These are phyloP conservation scores for Daldinia decipiens DNA, from an alignment of 495 filamentous ascomycete genomes.

Conservation along the genomic window DNA sequence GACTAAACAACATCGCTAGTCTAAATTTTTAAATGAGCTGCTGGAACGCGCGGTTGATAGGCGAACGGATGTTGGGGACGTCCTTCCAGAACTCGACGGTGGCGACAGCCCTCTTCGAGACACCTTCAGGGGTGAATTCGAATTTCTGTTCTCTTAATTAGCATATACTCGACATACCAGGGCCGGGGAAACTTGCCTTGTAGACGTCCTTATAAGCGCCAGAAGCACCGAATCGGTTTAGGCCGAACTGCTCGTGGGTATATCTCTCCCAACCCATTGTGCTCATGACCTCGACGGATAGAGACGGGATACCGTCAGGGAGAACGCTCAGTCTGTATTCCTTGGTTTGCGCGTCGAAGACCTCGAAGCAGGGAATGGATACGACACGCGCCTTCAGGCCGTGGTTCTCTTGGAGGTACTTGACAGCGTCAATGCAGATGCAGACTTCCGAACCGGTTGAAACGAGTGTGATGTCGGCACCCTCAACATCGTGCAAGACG, in stretches of 20 bases:
- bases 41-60: slow-evolving; percentile 92
- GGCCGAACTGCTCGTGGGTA: slow-evolving; percentile 97
- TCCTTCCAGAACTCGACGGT: slow-evolving; percentile 98
- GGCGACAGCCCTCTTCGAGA: slow-evolving; percentile 89
- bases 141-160: slow-evolving; percentile 78
- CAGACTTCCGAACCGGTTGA: slow-evolving; percentile 96
- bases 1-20: slow-evolving; percentile 26
- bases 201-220: slow-evolving; percentile 98
- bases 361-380: slow-evolving; percentile 96
- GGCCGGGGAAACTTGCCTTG: slow-evolving; percentile 68
- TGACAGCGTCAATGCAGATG: slow-evolving; percentile 91
- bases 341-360: slow-evolving; percentile 94
- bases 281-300: slow-evolving; percentile 94
- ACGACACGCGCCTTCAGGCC: slow-evolving; percentile 90
- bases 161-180: slow-evolving; percentile 18
- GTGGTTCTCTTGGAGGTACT: slow-evolving; percentile 89
- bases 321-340: slow-evolving; percentile 91
- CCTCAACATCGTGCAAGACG: slow-evolving; percentile 82
- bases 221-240: slow-evolving; percentile 97
- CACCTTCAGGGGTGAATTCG: slow-evolving; percentile 96
- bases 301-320: slow-evolving; percentile 90
- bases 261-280: slow-evolving; percentile 98
- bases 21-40: slow-evolving; percentile 74
- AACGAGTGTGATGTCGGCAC: slow-evolving; percentile 87
- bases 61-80: slow-evolving; percentile 85